phyloP scores from a whole-genome alignment of 1,284 basidiomycete species.

The Ganoderma lingzhi region DNA sequence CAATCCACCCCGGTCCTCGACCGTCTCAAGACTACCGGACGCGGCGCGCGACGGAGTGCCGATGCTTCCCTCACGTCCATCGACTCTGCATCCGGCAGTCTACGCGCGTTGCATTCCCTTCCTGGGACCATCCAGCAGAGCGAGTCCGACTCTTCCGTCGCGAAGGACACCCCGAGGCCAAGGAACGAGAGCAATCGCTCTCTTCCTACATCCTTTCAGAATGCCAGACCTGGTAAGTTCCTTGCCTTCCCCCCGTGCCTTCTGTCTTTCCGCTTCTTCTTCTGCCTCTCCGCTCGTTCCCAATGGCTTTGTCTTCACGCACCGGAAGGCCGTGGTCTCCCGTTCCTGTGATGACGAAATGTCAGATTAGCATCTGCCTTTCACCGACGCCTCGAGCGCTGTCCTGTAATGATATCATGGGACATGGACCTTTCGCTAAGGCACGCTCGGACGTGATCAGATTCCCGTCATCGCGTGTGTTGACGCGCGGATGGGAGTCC shows the following conservation, averaged over 20 bases:
- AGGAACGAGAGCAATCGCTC: constrained; percentile 52
- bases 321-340: neutral
- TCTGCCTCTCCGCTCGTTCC: neutral
- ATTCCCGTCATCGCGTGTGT: neutral
- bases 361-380: neutral
- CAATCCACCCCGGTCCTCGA: constrained; percentile 42
- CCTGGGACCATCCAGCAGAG: constrained; percentile 30
- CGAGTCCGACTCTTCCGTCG: constrained; percentile 42
- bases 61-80: constrained; percentile 37
- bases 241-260: neutral
- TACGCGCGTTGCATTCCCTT: constrained; percentile 29
- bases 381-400: neutral
- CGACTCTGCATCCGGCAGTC: constrained; percentile 35
- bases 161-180: constrained; percentile 43
- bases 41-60: constrained; percentile 39
- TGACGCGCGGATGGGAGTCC: neutral
- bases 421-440: neutral
- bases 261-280: neutral
- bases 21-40: constrained; percentile 35
- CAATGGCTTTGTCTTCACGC: neutral
- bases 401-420: neutral
- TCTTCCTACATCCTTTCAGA: constrained; percentile 41
- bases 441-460: neutral
- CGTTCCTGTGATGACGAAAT: neutral
- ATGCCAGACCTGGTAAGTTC: constrained; percentile 41